Evolutionary conservation across 2,329 filamentous ascomycete species (phyloP).

Genomic region (Sporothrix globosa): DNA sequence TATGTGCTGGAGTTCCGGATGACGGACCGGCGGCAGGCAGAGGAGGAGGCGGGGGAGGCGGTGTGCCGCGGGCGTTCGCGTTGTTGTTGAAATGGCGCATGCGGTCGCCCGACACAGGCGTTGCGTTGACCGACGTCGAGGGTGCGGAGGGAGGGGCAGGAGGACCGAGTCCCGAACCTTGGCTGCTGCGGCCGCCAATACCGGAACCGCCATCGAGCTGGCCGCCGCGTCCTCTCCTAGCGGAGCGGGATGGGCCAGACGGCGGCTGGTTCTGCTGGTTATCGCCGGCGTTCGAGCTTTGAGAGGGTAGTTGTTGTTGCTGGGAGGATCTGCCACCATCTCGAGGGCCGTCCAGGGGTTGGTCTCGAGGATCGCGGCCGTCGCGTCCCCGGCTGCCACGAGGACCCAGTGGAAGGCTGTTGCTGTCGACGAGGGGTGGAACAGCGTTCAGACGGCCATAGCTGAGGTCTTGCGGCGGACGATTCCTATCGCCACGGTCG

Average conservation of each 20-base stretch:
- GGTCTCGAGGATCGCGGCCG: conserved; percentile 42
- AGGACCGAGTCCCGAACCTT: background rate
- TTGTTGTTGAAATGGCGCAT: conserved; percentile 29
- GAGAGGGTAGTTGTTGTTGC: conserved; percentile 39
- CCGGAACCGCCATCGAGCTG: conserved; percentile 38
- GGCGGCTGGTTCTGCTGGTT: conserved; percentile 50
- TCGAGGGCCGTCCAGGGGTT: background rate
- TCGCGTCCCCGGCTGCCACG: conserved; percentile 50
- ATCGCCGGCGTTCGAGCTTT: conserved; percentile 43
- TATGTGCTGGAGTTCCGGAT: background rate
- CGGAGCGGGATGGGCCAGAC: conserved; percentile 31
- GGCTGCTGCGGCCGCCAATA: background rate
- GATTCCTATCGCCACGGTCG: conserved; percentile 29
- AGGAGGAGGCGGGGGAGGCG: conserved; percentile 17
- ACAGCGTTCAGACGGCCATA: conserved; percentile 64
- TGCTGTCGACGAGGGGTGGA: conserved; percentile 47
- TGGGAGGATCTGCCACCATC: conserved; percentile 6
- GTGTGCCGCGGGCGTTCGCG: background rate
- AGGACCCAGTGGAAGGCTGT: conserved; percentile 56
- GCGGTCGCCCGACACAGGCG: conserved; percentile 33
- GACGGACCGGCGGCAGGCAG: conserved; percentile 8
- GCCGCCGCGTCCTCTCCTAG: conserved; percentile 44
- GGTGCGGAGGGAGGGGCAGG: background rate
- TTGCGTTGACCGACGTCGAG: conserved; percentile 35
- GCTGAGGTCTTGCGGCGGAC: conserved; percentile 59